Conservation (phyloP, 768 basidiomycete genomes). For the Lentinus brumalis region DNA sequence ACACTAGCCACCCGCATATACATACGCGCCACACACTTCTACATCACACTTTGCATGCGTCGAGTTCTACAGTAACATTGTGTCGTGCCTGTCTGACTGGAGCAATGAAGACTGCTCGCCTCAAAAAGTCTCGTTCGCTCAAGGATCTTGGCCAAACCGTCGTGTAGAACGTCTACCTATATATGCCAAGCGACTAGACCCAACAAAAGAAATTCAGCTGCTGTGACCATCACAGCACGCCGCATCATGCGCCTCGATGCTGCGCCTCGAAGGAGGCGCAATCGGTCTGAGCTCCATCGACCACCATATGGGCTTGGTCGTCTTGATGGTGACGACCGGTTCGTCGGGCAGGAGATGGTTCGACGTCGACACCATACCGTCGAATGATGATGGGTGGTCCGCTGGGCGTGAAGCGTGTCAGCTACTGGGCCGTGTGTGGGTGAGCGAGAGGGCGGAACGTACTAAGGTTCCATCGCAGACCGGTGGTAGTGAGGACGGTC, state of each 20-base stretch:
- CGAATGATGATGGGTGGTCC: conserved; percentile 72
- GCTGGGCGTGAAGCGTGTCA: conserved; percentile 38
- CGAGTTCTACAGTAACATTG: no score
- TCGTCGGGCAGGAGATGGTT: conserved; percentile 82
- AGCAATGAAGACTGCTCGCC: no score
- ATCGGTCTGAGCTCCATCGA: conserved; percentile 60
- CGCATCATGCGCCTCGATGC: not conserved
- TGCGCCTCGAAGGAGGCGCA: not conserved
- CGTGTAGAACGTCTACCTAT: no score
- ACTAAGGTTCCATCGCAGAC: conserved; percentile 91
- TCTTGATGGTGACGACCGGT: conserved; percentile 68
- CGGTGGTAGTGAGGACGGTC: conserved; percentile 77
- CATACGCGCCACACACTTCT: no score
- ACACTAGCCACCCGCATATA: no score
- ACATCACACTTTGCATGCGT: no score
- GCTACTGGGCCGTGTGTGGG: not conserved
- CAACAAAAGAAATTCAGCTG: no score
- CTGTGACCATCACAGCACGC: no score
- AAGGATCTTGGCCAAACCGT: no score
- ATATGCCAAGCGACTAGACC: no score
- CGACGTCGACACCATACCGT: conserved; percentile 87
- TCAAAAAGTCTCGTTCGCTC: no score
- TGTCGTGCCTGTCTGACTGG: no score
- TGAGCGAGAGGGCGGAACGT: conserved; percentile 27
- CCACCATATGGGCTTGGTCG: conserved; percentile 89